phyloP scores from a whole-genome alignment of 2,329 filamentous ascomycete genomes.

The Plectosphaerella sp. region DNA sequence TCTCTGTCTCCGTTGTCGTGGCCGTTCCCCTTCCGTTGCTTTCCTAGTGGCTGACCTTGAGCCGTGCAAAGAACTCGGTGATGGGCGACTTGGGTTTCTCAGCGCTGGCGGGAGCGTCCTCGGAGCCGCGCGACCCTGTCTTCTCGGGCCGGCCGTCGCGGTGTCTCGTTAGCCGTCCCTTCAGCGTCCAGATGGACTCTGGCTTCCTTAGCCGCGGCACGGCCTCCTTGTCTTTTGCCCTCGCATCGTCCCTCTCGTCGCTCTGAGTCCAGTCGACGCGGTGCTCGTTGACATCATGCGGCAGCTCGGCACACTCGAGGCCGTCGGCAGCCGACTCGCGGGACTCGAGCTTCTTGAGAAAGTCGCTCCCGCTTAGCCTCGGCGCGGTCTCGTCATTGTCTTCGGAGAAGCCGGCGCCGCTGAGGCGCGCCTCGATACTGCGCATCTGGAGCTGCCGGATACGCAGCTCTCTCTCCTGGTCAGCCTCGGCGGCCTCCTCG shows the following conservation, averaged over 20 bases:
- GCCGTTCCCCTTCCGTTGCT: background rate
- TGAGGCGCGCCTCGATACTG: conserved; percentile 23
- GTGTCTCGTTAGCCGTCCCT: conserved; percentile 28
- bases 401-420: conserved; percentile 6
- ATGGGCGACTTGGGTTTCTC: conserved; percentile 20
- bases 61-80: conserved; percentile 35
- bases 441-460: conserved; percentile 16
- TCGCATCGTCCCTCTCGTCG: conserved; percentile 34
- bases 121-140: conserved; percentile 8
- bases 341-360: conserved; percentile 15
- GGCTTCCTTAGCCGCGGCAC: conserved; percentile 33
- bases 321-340: conserved; percentile 4
- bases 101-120: conserved; percentile 10
- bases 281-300: conserved; percentile 24
- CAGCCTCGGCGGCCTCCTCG: conserved; percentile 28
- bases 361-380: conserved; percentile 33
- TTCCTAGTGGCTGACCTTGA: conserved; percentile 23
- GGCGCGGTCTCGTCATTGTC: conserved; percentile 15
- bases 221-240: conserved; percentile 10
- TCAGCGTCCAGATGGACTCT: conserved; percentile 47
- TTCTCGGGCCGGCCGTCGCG: conserved; percentile 17
- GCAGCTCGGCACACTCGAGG: conserved; percentile 17
- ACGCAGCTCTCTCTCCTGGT: conserved; percentile 17
- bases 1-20: background rate
- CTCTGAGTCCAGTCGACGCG: conserved; percentile 56